These are phyloP conservation scores for Phyllosticta paracitricarpa DNA, from an alignment of 2,329 filamentous ascomycete genomes.

Conservation along the genomic window DNA sequence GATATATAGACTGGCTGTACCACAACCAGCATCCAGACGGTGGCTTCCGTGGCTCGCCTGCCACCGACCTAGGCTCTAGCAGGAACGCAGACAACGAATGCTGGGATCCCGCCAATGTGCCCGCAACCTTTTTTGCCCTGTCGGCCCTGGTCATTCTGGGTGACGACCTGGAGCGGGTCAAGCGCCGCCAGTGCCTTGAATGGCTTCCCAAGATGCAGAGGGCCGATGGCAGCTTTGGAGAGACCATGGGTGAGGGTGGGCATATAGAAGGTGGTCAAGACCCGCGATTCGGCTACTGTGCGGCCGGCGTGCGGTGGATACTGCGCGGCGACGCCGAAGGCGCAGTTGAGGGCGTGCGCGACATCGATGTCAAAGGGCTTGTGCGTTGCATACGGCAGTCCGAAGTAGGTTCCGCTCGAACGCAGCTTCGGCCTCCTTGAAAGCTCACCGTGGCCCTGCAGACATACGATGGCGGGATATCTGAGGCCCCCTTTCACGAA, in stretches of 20 bases:
- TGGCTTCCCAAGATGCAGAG: constrained; percentile 75
- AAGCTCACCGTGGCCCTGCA: constrained; percentile 12
- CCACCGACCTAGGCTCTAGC: constrained; percentile 44
- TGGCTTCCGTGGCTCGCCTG: constrained; percentile 81
- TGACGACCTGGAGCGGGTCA: constrained; percentile 53
- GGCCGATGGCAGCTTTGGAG: constrained; percentile 81
- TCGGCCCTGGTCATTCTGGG: constrained; percentile 58
- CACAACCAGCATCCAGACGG: constrained; percentile 74
- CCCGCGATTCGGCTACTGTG: constrained; percentile 80
- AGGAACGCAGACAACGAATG: constrained; percentile 28
- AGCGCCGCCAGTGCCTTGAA: constrained; percentile 53
- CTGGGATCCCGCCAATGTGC: constrained; percentile 72
- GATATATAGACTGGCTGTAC: constrained; percentile 68
- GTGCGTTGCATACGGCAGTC: constrained; percentile 60
- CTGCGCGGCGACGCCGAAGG: constrained; percentile 51
- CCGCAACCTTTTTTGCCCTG: constrained; percentile 83
- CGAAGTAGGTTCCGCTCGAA: constrained; percentile 25
- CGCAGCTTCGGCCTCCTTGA: constrained; percentile 15
- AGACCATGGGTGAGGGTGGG: constrained; percentile 55
- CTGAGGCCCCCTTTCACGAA: constrained; percentile 68
- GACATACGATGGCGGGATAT: constrained; percentile 78
- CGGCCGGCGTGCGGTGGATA: constrained; percentile 72
- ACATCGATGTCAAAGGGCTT: constrained; percentile 65
- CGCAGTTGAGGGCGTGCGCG: constrained; percentile 48
- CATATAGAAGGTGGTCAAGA: constrained; percentile 69